Percentiles rank a stretch among this genome's conserved stretches.
Evolutionary conservation across 2,329 filamentous ascomycete species (phyloP).

Genomic region (Alternaria ethzedia): DNA sequence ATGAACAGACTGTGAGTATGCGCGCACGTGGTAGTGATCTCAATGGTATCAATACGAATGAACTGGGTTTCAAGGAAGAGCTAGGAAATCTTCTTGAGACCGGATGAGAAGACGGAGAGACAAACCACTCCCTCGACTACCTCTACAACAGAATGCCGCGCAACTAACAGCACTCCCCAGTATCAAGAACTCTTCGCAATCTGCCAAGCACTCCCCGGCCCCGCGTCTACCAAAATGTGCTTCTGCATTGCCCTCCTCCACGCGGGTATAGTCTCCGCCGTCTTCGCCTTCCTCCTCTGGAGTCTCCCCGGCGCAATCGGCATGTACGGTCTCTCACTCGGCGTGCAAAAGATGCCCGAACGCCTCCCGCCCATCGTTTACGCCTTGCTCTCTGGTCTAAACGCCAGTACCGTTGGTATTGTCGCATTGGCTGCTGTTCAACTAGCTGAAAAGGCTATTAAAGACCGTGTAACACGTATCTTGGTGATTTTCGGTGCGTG

Average conservation of each 20-base stretch:
- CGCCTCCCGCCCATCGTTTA: slow-evolving; percentile 68
- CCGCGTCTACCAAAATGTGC: slow-evolving; percentile 73
- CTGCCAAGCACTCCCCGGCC: slow-evolving; percentile 71
- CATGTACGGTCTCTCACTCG: slow-evolving; percentile 72
- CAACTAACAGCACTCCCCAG: slow-evolving; percentile 44
- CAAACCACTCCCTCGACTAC: too few species aligned
- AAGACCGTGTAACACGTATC: slow-evolving; percentile 66
- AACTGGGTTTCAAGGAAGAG: neutral
- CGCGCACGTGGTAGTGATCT: rapidly evolving
- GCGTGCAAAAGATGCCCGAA: slow-evolving; percentile 66
- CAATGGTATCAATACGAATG: neutral
- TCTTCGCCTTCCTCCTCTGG: slow-evolving; percentile 70
- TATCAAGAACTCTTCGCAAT: slow-evolving; percentile 77
- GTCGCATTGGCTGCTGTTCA: slow-evolving; percentile 73
- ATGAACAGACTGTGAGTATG: slow-evolving; percentile 66
- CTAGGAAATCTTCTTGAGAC: neutral
- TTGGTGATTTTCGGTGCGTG: slow-evolving; percentile 68
- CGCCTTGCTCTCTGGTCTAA: slow-evolving; percentile 73
- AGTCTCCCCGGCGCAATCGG: slow-evolving; percentile 72
- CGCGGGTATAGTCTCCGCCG: slow-evolving; percentile 63
- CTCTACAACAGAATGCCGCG: neutral
- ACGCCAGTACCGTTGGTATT: slow-evolving; percentile 74
- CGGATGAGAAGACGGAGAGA: neutral
- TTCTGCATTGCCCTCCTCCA: slow-evolving; percentile 72
- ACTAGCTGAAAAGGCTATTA: slow-evolving; percentile 71